A percentile compares a stretch with the other conserved stretches of the same genome.
Conservation (phyloP, 1,284 basidiomycete species). For the Rhodofomes roseus region DNA sequence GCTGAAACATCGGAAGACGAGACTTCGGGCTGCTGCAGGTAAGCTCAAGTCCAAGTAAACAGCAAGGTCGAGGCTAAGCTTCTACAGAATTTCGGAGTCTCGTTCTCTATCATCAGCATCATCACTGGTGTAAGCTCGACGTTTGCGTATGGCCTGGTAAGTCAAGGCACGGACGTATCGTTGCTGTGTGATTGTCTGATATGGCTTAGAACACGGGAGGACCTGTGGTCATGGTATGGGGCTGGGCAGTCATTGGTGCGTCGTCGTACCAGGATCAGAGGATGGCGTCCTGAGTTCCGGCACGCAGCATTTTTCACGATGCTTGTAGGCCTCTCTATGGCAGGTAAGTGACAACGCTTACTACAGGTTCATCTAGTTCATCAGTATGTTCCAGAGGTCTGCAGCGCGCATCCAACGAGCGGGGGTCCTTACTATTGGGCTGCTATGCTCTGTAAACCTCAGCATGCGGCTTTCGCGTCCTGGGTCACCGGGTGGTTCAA, state of each 20-base stretch:
- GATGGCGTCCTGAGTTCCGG: constrained; percentile 22
- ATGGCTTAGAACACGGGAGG: constrained; percentile 59
- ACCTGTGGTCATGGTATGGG: constrained; percentile 72
- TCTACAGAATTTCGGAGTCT: constrained; percentile 67
- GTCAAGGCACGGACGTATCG: constrained; percentile 20
- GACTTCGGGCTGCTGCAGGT: constrained; percentile 61
- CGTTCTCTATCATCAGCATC: constrained; percentile 73
- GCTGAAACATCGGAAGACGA: constrained; percentile 29
- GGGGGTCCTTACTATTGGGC: constrained; percentile 78
- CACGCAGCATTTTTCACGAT: constrained; percentile 56
- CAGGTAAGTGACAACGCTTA: constrained; percentile 36
- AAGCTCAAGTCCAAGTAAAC: constrained; percentile 13
- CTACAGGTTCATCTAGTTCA: constrained; percentile 14
- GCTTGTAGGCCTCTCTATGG: constrained; percentile 67
- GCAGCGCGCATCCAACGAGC: constrained; percentile 71
- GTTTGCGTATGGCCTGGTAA: constrained; percentile 62
- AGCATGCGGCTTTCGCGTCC: constrained; percentile 57
- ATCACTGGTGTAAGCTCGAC: constrained; percentile 67
- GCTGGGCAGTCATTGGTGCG: constrained; percentile 58
- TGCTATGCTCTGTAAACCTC: constrained; percentile 60
- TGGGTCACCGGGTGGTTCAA: constrained; percentile 79
- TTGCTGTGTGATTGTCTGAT: neutral
- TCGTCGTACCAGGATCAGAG: neutral
- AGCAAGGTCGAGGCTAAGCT: neutral
- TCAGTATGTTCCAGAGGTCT: constrained; percentile 52